Evolutionary conservation across 2,329 filamentous ascomycete genomes (phyloP).

Genomic region (Aureobasidium sp.): DNA sequence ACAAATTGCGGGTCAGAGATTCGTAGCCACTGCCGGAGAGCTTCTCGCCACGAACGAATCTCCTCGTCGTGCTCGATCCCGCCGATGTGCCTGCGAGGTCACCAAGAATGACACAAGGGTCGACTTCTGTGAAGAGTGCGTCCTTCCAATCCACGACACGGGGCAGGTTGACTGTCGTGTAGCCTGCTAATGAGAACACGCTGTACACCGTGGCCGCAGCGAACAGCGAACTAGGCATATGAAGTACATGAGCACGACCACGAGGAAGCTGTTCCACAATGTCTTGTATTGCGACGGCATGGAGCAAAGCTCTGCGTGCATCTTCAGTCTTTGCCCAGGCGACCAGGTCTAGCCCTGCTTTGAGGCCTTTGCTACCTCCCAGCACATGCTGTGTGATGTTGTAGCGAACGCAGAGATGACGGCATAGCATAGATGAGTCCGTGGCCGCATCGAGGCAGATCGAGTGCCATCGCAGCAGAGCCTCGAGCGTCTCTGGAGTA

Average conservation of each 20-base stretch:
- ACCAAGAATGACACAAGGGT: slow-evolving; percentile 22
- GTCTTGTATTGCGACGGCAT: slow-evolving; percentile 41
- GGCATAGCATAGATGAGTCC: slow-evolving; percentile 35
- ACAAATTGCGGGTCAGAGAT: slow-evolving; percentile 31
- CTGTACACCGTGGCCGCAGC: slow-evolving; percentile 39
- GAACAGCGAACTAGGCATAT: slow-evolving; percentile 41
- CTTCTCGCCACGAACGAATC: slow-evolving; percentile 31
- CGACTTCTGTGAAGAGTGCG: slow-evolving; percentile 28
- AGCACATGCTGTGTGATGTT: slow-evolving; percentile 36
- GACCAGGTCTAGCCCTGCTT: slow-evolving; percentile 31
- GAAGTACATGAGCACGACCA: slow-evolving; percentile 39
- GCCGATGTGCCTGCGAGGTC: slow-evolving; percentile 19
- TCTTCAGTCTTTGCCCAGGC: slow-evolving; percentile 35
- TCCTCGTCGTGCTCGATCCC: slow-evolving; percentile 31
- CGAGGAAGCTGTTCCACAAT: slow-evolving; percentile 40
- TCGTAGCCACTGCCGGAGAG: slow-evolving; percentile 22
- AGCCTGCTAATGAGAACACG: slow-evolving; percentile 35
- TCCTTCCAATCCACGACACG: slow-evolving; percentile 37
- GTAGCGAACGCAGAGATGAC: slow-evolving; percentile 34
- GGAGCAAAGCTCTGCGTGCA: slow-evolving; percentile 36
- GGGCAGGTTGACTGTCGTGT: slow-evolving; percentile 34
- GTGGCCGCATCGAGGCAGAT: slow-evolving; percentile 39
- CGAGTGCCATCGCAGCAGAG: slow-evolving; percentile 39
- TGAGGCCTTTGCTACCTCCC: slow-evolving; percentile 25
- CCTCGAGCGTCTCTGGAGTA: slow-evolving; percentile 33